A percentile compares a stretch with the other conserved stretches of the same genome.
These are phyloP conservation scores for Lactarius hengduanensis DNA, from an alignment of 768 basidiomycete species.

Conservation along the genomic window DNA sequence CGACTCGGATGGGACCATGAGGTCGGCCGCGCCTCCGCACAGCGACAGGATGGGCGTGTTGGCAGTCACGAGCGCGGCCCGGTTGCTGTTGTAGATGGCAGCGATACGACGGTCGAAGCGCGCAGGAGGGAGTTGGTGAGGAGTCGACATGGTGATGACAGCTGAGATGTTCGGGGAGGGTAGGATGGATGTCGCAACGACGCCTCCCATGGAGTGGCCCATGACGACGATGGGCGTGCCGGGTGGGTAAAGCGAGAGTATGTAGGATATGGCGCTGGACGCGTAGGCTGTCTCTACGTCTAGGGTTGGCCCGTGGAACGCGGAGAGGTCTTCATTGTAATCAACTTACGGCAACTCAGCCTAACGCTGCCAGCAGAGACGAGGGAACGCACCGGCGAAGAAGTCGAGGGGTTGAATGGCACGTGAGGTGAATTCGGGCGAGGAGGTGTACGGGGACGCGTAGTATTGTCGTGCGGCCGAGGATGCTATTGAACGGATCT, in stretches of 20 bases:
- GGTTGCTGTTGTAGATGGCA: conserved; percentile 57
- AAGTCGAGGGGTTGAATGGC: conserved; percentile 68
- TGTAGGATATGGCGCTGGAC: conserved; percentile 65
- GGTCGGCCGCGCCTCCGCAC: conserved; percentile 89
- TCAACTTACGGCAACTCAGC: conserved; percentile 57
- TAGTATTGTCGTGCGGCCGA: conserved; percentile 84
- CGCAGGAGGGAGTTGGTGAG: conserved; percentile 84
- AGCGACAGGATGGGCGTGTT: conserved; percentile 74
- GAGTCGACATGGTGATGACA: conserved; percentile 95
- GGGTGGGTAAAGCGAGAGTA: conserved; percentile 71
- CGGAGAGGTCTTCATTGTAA: conserved; percentile 96
- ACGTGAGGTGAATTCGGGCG: conserved; percentile 51
- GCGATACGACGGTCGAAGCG: conserved; percentile 83
- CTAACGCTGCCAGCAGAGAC: neutral
- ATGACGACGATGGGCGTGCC: conserved; percentile 69
- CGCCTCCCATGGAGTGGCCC: conserved; percentile 97
- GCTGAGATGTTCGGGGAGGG: conserved; percentile 65
- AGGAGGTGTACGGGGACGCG: conserved; percentile 53
- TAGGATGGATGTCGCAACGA: conserved; percentile 81
- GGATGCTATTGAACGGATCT: conserved; percentile 93
- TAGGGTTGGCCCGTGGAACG: conserved; percentile 89
- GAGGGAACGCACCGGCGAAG: conserved; percentile 63
- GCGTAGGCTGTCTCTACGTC: conserved; percentile 79
- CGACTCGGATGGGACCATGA: conserved; percentile 89
- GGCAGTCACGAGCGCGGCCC: conserved; percentile 42